Evolutionary conservation across 176 grass and related monocot species (phyloP), one percentile per base, ranked within the genome.

Genomic region (Musa troglodytarum): DNA sequence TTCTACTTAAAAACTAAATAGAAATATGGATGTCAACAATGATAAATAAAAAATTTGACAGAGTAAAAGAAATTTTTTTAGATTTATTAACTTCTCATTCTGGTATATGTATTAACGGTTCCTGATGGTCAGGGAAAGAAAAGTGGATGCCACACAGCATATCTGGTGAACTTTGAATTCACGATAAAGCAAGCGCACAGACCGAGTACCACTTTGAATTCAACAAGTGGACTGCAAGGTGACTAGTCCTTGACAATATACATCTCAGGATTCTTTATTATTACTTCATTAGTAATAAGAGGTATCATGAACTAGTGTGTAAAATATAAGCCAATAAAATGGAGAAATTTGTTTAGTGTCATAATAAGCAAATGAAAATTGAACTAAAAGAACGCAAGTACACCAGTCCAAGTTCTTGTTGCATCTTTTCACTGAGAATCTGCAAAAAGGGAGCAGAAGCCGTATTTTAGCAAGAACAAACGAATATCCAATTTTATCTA

Each of bases 341-440:
- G 10, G 23, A 73, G 21, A 74, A 28, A 16, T 16, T 25, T 29
- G 19, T 22, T 56, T 8, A 54, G 9, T 26, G 15, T 8, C 3
- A 26, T 12, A 53, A 21, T 16, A 56, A 13, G 21, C 16, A 34
- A 13, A 72, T 13, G 29, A 26, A 17, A 68, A 75, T 77, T 19
- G 1, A 78, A 82, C 12, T 52, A 86, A 69, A 62, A 87, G 73
- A 61, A 70, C 72, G 58, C 54, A 50, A 50, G 2, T 57, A 72
- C 92, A 99, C 95, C 95, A 84, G 86, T 50, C 11, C 78, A 16
- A 69, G 82, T 84, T 87, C 86, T 72, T 86, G 87, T 86, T 88
- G 88, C 50, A 84, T 86, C n/a, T 81, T 99, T 82, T 84, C 86
- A 72, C 92, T 84, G 15, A 94, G 84, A 81, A 94, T 82, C 95